These are phyloP conservation scores for Aspergillus ustus DNA, from an alignment of 2,329 filamentous ascomycete genomes.

Conservation along the genomic window DNA sequence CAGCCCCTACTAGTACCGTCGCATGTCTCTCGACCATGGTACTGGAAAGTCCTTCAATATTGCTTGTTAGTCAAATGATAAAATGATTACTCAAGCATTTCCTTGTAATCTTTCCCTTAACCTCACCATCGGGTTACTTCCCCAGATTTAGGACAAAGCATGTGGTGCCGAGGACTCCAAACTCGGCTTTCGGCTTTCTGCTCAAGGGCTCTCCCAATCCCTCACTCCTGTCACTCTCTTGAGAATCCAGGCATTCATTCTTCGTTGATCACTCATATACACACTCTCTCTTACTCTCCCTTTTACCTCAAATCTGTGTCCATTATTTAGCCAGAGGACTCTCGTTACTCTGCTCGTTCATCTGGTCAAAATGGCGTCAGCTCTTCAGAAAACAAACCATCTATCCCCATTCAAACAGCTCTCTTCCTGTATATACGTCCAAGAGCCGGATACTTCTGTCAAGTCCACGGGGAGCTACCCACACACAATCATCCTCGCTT, in stretches of 20 bases:
- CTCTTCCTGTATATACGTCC: constrained; percentile 44
- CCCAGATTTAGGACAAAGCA: not conserved
- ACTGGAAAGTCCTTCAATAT: not conserved
- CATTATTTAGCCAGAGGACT: not conserved
- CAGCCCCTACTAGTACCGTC: not conserved
- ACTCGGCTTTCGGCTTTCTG: not conserved
- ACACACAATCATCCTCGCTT: constrained; percentile 50
- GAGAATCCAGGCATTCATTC: not conserved
- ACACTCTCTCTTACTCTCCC: not conserved
- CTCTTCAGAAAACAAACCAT: constrained; percentile 18
- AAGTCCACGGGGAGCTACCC: constrained; percentile 15
- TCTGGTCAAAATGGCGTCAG: constrained; percentile 13
- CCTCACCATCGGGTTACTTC: not conserved
- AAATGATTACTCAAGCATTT: not conserved
- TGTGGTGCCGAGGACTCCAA: not conserved
- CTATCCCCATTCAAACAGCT: constrained; percentile 41
- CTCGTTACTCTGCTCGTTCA: not conserved
- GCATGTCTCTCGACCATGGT: too few relatives aligned
- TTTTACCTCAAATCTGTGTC: not conserved
- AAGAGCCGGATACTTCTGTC: constrained; percentile 33
- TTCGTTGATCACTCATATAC: too few relatives aligned
- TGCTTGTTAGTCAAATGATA: not conserved
- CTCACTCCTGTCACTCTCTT: not conserved
- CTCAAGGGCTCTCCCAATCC: not conserved
- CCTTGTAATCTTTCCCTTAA: not conserved